phyloP scores from a whole-genome alignment of 2,329 filamentous ascomycete genomes.

The Trichoderma asperellum region DNA sequence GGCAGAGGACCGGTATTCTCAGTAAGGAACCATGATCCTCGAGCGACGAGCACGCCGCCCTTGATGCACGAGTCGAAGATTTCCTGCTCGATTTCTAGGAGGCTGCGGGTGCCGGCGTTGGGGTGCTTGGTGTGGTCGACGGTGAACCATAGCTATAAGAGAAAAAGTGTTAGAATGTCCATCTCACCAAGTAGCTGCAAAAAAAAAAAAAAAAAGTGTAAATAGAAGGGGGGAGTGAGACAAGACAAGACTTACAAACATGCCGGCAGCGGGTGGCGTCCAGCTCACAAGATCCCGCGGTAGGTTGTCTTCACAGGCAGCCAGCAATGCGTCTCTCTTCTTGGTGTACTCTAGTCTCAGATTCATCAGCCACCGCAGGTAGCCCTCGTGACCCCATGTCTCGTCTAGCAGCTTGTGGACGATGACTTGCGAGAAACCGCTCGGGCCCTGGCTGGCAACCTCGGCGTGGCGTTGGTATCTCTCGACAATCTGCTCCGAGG shows the following conservation, averaged over 20 bases:
- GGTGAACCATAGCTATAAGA: conserved; percentile 68
- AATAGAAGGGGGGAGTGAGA: too few species aligned
- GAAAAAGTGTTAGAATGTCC: background rate
- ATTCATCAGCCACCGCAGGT: conserved; percentile 85
- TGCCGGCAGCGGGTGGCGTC: conserved; percentile 80
- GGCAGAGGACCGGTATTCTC: conserved; percentile 63
- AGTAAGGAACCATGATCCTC: conserved; percentile 90
- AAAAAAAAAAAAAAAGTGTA: background rate
- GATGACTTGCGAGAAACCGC: conserved; percentile 80
- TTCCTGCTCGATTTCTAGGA: conserved; percentile 77
- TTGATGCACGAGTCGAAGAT: conserved; percentile 80
- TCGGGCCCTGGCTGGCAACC: conserved; percentile 81
- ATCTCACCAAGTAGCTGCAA: background rate
- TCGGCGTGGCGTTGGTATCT: conserved; percentile 83
- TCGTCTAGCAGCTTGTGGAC: conserved; percentile 91
- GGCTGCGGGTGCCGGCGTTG: conserved; percentile 52
- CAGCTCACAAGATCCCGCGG: conserved; percentile 77
- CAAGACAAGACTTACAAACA: conserved; percentile 72
- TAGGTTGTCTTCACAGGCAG: conserved; percentile 77
- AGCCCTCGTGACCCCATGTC: conserved; percentile 90
- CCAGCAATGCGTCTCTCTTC: conserved; percentile 75
- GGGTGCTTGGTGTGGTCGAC: conserved; percentile 71
- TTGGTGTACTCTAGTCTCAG: conserved; percentile 80
- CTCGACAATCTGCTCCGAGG: conserved; percentile 80
- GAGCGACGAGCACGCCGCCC: conserved; percentile 76